Evolutionary conservation across 805 yeast species (phyloP).

Genomic region (Groenewaldozyma salmanticensis): DNA sequence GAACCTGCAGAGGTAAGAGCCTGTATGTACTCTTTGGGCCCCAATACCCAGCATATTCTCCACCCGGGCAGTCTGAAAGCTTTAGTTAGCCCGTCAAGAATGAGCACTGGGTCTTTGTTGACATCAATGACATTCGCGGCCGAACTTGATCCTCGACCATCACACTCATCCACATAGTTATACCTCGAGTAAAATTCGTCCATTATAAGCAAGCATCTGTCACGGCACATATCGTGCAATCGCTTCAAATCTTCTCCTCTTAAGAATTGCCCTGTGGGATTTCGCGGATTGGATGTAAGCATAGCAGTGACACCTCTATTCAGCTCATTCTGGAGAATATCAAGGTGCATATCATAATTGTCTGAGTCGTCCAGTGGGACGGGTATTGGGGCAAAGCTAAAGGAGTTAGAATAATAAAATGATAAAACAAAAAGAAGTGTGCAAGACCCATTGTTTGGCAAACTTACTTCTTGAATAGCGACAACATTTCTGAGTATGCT

Average conservation of each 20-base stretch:
- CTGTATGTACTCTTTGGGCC: conserved; percentile 49
- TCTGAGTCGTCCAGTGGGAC: conserved; percentile 51
- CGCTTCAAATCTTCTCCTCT: conserved; percentile 37
- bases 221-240: conserved; percentile 44
- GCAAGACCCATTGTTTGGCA: not conserved
- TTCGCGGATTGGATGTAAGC: conserved; percentile 51
- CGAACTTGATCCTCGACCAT: conserved; percentile 42
- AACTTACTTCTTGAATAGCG: conserved; percentile 41
- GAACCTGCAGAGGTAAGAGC: conserved; percentile 52
- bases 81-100: conserved; percentile 51
- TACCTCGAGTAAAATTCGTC: conserved; percentile 55
- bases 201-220: conserved; percentile 47
- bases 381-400: conserved; percentile 47
- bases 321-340: conserved; percentile 42
- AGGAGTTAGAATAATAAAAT: not conserved
- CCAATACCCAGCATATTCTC: conserved; percentile 56
- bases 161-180: conserved; percentile 43
- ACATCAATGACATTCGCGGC: conserved; percentile 46
- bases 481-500: conserved; percentile 56
- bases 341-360: conserved; percentile 46
- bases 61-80: conserved; percentile 56
- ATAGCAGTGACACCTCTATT: conserved; percentile 49
- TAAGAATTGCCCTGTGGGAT: conserved; percentile 51
- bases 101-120: conserved; percentile 47
- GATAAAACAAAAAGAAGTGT: too few species aligned